These are phyloP conservation scores for Hygrophila difformis DNA, from an alignment of 257 asterid species.

Conservation along the genomic window DNA sequence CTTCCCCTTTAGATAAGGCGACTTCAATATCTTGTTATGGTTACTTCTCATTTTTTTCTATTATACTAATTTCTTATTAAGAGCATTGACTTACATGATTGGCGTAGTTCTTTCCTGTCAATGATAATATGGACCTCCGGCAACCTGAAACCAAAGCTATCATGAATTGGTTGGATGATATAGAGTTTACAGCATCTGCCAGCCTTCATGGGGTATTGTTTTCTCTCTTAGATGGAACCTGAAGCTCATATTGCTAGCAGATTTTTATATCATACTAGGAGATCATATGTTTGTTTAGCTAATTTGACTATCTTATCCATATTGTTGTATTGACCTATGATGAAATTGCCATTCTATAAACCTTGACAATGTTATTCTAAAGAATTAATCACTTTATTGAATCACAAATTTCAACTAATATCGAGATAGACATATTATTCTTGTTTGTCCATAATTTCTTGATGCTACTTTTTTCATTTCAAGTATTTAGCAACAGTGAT, in stretches of 20 bases:
- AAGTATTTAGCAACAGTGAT: too few relatives aligned
- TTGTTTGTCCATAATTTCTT: too few relatives aligned
- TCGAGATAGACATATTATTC: too few relatives aligned
- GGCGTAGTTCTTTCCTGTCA: constrained; percentile 87
- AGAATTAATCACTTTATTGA: too few relatives aligned
- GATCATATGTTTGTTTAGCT: neutral
- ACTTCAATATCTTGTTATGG: too few relatives aligned
- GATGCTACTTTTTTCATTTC: too few relatives aligned
- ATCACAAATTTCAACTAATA: too few relatives aligned
- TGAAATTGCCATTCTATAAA: too few relatives aligned
- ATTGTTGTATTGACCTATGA: neutral
- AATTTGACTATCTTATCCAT: neutral
- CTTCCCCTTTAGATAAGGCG: too few relatives aligned
- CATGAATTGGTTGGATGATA: constrained; percentile 72
- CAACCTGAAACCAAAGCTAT: constrained; percentile 98
- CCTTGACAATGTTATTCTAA: too few relatives aligned
- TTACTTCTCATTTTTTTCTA: neutral
- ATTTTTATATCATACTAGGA: neutral
- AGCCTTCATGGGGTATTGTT: constrained; percentile 86
- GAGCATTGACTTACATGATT: constrained; percentile 48
- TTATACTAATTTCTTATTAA: constrained; percentile 17
- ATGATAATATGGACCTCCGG: constrained; percentile 63
- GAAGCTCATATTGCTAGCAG: neutral
- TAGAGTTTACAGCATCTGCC: constrained; percentile 84
- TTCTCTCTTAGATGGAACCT: constrained; percentile 12